Percentiles rank a stretch among this genome's conserved stretches.
Conservation (phyloP, 176 grass and related monocot genomes). For the Guadua angustifolia region DNA sequence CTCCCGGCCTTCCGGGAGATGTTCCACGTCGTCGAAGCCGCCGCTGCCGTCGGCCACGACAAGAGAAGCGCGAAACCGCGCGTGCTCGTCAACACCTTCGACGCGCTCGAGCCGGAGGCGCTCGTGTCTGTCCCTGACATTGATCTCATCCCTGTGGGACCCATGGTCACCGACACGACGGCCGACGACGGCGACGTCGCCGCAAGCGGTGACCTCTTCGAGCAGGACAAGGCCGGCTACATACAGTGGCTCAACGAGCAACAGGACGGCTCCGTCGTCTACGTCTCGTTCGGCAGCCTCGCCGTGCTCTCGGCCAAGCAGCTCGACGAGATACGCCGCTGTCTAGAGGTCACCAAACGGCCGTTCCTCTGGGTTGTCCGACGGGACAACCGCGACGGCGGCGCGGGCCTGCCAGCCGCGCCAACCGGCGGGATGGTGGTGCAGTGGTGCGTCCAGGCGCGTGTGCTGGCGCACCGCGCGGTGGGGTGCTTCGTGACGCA, state of each 20-base stretch:
- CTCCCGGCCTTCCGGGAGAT: background rate
- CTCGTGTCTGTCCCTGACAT: background rate
- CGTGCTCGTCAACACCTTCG: constrained; percentile 58
- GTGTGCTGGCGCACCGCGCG: constrained; percentile 46
- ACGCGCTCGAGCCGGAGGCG: constrained; percentile 40
- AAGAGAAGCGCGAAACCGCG: background rate
- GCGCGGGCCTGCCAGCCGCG: background rate
- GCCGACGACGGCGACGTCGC: background rate
- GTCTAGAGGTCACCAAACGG: constrained; percentile 29
- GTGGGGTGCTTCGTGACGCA: constrained; percentile 68
- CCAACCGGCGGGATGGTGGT: constrained; percentile 46
- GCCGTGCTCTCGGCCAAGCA: constrained; percentile 42
- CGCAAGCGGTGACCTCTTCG: constrained; percentile 45
- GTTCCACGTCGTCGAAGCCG: constrained; percentile 19
- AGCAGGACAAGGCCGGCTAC: constrained; percentile 27
- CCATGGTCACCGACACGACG: constrained; percentile 15
- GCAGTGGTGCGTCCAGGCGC: constrained; percentile 55
- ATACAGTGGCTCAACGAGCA: constrained; percentile 49
- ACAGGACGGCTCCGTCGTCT: constrained; percentile 49
- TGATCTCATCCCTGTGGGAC: constrained; percentile 49
- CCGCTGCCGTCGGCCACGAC: background rate
- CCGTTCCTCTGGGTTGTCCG: constrained; percentile 63
- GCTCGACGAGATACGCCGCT: constrained; percentile 42
- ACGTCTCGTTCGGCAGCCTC: constrained; percentile 71
- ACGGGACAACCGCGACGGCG: constrained; percentile 38